Conservation (phyloP, 2,329 filamentous ascomycete genomes). For the Monosporascus ibericus region DNA sequence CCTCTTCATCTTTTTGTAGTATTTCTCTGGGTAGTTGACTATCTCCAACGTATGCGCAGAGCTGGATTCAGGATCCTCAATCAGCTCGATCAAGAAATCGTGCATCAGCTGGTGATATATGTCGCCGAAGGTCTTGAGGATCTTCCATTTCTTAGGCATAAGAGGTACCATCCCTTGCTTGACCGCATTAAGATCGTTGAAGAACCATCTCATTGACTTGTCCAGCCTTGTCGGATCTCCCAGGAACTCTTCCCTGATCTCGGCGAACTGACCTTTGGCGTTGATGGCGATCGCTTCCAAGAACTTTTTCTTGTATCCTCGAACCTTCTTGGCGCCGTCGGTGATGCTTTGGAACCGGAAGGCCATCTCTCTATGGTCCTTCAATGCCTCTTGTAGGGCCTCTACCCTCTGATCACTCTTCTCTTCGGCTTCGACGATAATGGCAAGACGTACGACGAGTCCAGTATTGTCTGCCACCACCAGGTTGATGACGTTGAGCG, state of each 20-base stretch:
- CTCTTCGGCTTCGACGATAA: conserved; percentile 93
- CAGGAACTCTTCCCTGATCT: conserved; percentile 67
- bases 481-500: conserved; percentile 82
- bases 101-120: conserved; percentile 96
- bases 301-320: conserved; percentile 97
- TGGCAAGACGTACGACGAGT: conserved; percentile 82
- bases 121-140: conserved; percentile 80
- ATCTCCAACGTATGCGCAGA: conserved; percentile 87
- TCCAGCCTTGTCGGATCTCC: conserved; percentile 78
- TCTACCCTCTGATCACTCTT: conserved; percentile 89
- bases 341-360: conserved; percentile 92
- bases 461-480: conserved; percentile 82
- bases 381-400: conserved; percentile 88
- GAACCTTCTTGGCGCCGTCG: conserved; percentile 81
- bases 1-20: conserved; percentile 93
- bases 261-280: conserved; percentile 68
- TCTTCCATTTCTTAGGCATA: conserved; percentile 96
- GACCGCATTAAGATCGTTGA: conserved; percentile 94
- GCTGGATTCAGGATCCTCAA: conserved; percentile 78
- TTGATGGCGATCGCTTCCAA: conserved; percentile 70
- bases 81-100: conserved; percentile 76
- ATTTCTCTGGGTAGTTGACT: conserved; percentile 91
- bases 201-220: conserved; percentile 91
- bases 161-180: conserved; percentile 86
- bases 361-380: conserved; percentile 92